Evolutionary conservation across 2,329 filamentous ascomycete species (phyloP).

Genomic region (Colletotrichum sidae): DNA sequence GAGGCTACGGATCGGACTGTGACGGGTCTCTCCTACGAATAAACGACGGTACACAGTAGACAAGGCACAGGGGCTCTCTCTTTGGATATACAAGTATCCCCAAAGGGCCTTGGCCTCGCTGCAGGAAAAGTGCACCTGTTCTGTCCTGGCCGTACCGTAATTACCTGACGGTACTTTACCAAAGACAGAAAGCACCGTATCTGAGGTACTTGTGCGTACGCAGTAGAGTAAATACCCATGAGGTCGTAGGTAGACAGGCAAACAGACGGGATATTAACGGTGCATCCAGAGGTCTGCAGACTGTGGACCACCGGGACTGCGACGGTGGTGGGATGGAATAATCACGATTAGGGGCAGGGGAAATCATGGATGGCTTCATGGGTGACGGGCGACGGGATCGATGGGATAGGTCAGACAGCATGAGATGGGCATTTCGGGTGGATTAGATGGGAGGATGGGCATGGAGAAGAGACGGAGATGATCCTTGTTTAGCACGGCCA

Average conservation of each 20-base stretch:
- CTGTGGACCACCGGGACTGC: constrained; percentile 29
- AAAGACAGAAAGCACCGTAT: background rate
- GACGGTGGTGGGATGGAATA: constrained; percentile 18
- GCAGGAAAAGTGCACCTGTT: background rate
- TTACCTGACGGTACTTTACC: too few relatives aligned
- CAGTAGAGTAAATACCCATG: too few relatives aligned
- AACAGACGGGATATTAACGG: constrained; percentile 8
- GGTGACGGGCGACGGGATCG: constrained; percentile 3
- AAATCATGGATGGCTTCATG: constrained; percentile 13
- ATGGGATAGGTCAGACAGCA: constrained; percentile 4
- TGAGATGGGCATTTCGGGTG: constrained; percentile 27
- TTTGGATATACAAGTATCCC: constrained; percentile 29
- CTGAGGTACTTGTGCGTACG: background rate
- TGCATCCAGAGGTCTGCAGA: constrained; percentile 19
- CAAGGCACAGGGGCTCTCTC: constrained; percentile 32
- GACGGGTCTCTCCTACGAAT: constrained; percentile 1
- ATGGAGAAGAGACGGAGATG: constrained; percentile 13
- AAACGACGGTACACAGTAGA: background rate
- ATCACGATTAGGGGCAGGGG: constrained; percentile 5
- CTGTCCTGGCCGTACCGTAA: background rate
- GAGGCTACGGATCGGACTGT: background rate
- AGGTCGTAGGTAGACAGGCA: too few relatives aligned
- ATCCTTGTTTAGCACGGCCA: constrained; percentile 19
- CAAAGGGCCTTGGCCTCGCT: constrained; percentile 25
- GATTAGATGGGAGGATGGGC: constrained; percentile 23